Base-by-base conservation (phyloP, 164 flowering plant species). In the Sextonia rubra region DNA sequence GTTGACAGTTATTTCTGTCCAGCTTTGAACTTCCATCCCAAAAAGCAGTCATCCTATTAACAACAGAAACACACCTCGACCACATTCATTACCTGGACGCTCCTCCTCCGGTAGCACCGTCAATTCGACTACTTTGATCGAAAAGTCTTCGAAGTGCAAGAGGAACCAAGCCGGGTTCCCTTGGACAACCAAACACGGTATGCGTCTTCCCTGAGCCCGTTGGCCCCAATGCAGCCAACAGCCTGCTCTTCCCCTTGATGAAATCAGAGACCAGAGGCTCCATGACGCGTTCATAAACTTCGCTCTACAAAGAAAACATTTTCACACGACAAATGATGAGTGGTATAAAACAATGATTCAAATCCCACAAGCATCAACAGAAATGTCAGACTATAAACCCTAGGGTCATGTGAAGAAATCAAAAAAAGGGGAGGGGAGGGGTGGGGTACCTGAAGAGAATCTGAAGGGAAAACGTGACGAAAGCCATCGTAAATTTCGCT, bases 181-280 rank as follows among this genome's bases (percentile, higher is more conserved):
- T 83, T 0, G 80, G 82, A 73, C 77, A 71, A 14, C 98, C 98
- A 80, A 92, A 94, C 18, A 94, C 85, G 0, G 98, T 92, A 65
- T 94, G 91, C 1, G 98, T 94, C 82, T 94, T 94, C 22, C 98
- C 98, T 0, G 97, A 92, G 58, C 98, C 98, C 30, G 90, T 89
- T 2, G 97, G 95, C 5, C 98, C 98, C 79, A 94, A 47, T 0
- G 97, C 97, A 61, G 86, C 90, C 44, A 94, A 69, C 90, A 94
- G 86, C 25, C 93, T 87, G 64, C 90, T 92, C 78, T 80, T 91
- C 8, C 97, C 97, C n/a, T 49, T 73, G 4, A 92, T 73, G 65
- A 94, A 92, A 71, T 90, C 92, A n/a, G 85, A 87, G 4, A 92
- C 93, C 49, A 94, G 70, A 14, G 97, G 93, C 15, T 73, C 84